A percentile compares a stretch with the other conserved stretches of the same genome.
phyloP scores from a whole-genome alignment of 1,139 yeast genomes.

The Geotrichum klebahnii region DNA sequence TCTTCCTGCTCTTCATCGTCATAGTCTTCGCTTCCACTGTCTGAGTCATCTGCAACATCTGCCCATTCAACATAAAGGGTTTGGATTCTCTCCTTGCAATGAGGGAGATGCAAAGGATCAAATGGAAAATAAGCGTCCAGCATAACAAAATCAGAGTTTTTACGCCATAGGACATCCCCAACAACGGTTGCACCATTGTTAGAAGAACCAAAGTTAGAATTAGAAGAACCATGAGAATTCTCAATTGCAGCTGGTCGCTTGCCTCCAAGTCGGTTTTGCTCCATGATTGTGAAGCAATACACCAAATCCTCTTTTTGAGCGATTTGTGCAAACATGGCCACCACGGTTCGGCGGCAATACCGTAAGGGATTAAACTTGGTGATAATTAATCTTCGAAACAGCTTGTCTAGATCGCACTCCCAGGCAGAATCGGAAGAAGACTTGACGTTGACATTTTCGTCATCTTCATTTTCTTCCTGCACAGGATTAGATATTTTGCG shows the following conservation, averaged over 20 bases:
- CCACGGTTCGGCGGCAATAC: slow-evolving; percentile 91
- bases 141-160: slow-evolving; percentile 75
- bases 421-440: slow-evolving; percentile 44
- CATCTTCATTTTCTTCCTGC: slow-evolving; percentile 22
- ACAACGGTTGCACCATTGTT: slow-evolving; percentile 20
- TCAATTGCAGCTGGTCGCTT: background rate
- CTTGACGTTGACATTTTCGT: slow-evolving; percentile 28
- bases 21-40: slow-evolving; percentile 45
- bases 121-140: slow-evolving; percentile 92
- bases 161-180: slow-evolving; percentile 31
- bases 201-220: background rate
- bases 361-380: slow-evolving; percentile 91
- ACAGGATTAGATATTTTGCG: slow-evolving; percentile 3
- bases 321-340: slow-evolving; percentile 85
- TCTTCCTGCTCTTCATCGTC: slow-evolving; percentile 30
- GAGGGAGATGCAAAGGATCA: slow-evolving; percentile 79
- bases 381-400: slow-evolving; percentile 79
- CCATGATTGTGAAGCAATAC: slow-evolving; percentile 89
- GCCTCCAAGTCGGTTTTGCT: slow-evolving; percentile 74
- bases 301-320: slow-evolving; percentile 88
- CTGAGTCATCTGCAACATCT: slow-evolving; percentile 60
- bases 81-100: slow-evolving; percentile 52
- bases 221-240: no score
- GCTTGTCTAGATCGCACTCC: slow-evolving; percentile 80
- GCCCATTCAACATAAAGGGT: slow-evolving; percentile 80